Base-by-base conservation (phyloP, 306 rosid genomes). In the Rubus idaeus region DNA sequence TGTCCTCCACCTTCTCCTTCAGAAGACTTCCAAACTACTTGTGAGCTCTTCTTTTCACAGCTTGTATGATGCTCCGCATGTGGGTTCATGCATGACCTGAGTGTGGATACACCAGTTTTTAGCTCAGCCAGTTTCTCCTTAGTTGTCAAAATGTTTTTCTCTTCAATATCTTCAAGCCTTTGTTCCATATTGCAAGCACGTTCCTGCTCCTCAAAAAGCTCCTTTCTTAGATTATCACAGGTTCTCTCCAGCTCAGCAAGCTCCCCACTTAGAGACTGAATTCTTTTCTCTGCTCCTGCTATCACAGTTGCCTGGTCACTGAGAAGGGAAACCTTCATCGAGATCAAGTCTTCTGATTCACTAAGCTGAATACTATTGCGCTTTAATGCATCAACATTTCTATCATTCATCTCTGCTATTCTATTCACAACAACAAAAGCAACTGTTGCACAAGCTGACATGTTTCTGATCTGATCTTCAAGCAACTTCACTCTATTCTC, bases 361-460 rank as follows among this genome's bases (percentile, higher is more conserved):
- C 53, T 49, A 51, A 90, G 91, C 82, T 80, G 75, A 80, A 71
- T 41, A 82, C 74, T 83, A 73, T 84, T 90, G 52, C 37, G 60
- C 87, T 83, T 75, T 67, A 88, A 72, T 78, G 86, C 93, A 75
- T 79, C 87, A 65, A 78, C 78, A 75, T 85, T 78, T 78, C 77
- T 70, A 75, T 42, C 76, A 79, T 86, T 91, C 84, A 74, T 77
- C 76, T 94, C 97, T 23, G 96, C 88, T 75, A 94, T 68, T 77
- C 95, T 84, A 74, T 91, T 89, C 76, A 91, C 95, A 71, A 88
- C 68, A 35, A 94, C 77, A 78, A 90, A 90, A 67, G 91, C 98
- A 64, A 75, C 89, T 39, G 91, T 89, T 63, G 98, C 91, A 81
- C 98, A 90, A 47, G 45, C 81, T 77, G 97, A 92, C 55, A 91